These are phyloP conservation scores for Acrodontium crateriforme DNA, from an alignment of 2,329 filamentous ascomycete species.

Conservation along the genomic window DNA sequence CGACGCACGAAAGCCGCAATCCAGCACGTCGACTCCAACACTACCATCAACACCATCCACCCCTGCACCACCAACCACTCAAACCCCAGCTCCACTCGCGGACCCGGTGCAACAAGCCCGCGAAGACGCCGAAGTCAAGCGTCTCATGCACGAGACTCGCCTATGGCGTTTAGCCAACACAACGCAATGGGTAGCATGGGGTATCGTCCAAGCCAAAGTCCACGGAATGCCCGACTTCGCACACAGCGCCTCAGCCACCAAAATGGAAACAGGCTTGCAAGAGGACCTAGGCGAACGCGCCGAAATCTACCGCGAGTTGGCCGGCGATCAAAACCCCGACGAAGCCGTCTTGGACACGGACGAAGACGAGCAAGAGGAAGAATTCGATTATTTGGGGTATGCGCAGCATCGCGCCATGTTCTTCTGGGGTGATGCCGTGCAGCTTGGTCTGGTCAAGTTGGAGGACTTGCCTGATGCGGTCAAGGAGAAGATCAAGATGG, in stretches of 20 bases:
- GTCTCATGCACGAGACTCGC: constrained; percentile 62
- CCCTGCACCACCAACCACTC: constrained; percentile 1
- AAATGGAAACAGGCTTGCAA: constrained; percentile 8
- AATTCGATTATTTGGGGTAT: constrained; percentile 89
- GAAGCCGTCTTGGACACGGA: constrained; percentile 24
- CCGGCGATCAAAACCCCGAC: constrained; percentile 4
- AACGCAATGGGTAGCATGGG: constrained; percentile 90
- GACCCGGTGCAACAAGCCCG: constrained; percentile 39
- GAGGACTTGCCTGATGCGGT: constrained; percentile 66
- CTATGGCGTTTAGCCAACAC: constrained; percentile 83
- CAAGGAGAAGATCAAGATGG: constrained; percentile 50
- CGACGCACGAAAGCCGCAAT: constrained; percentile 41
- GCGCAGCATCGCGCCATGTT: constrained; percentile 82
- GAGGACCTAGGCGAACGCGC: constrained; percentile 18
- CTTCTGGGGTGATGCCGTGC: constrained; percentile 83
- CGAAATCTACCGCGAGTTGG: constrained; percentile 13
- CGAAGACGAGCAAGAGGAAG: constrained; percentile 48
- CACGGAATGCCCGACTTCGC: constrained; percentile 49
- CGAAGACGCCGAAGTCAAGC: constrained; percentile 51
- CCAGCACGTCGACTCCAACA: constrained; percentile 29
- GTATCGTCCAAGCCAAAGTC: constrained; percentile 85
- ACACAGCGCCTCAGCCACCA: constrained; percentile 10
- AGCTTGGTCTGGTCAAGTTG: constrained; percentile 56
- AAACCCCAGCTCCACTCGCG: constrained; percentile 4
- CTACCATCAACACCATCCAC: constrained; percentile 2